Conservation (phyloP, 2,329 filamentous ascomycete genomes). For the Penicillium polonicum region DNA sequence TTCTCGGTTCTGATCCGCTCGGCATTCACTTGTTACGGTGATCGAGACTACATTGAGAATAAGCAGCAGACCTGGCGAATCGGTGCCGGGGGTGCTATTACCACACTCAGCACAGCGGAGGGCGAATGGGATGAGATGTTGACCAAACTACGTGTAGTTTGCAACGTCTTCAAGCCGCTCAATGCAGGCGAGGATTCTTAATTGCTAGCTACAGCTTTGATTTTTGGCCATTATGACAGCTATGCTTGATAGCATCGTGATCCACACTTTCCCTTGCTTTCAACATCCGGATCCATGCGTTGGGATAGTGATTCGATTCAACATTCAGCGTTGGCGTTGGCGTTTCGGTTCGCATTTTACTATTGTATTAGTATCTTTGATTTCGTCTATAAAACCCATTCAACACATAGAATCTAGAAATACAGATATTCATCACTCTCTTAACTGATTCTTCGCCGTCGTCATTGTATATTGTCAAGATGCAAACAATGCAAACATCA, state of each 20-base stretch:
- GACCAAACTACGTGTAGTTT: constrained; percentile 60
- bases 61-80: constrained; percentile 64
- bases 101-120: constrained; percentile 73
- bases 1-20: constrained; percentile 90
- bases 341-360: constrained; percentile 9
- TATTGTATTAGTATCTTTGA: neutral
- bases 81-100: constrained; percentile 88
- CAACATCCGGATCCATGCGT: constrained; percentile 28
- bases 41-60: constrained; percentile 16
- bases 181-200: constrained; percentile 1
- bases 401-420: neutral
- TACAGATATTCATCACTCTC: neutral
- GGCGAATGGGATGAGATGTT: constrained; percentile 92
- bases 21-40: constrained; percentile 56
- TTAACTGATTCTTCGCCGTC: neutral
- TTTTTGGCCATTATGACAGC: neutral
- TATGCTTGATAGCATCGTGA: constrained; percentile 8
- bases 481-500: constrained; percentile 35
- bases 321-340: constrained; percentile 32
- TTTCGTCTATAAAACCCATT: neutral
- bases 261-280: constrained; percentile 19
- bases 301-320: constrained; percentile 28
- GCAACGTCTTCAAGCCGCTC: constrained; percentile 41
- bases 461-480: neutral
- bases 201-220: too few species aligned